phyloP scores from a whole-genome alignment of 257 asterid species.

The Nicotiana attenuata region DNA sequence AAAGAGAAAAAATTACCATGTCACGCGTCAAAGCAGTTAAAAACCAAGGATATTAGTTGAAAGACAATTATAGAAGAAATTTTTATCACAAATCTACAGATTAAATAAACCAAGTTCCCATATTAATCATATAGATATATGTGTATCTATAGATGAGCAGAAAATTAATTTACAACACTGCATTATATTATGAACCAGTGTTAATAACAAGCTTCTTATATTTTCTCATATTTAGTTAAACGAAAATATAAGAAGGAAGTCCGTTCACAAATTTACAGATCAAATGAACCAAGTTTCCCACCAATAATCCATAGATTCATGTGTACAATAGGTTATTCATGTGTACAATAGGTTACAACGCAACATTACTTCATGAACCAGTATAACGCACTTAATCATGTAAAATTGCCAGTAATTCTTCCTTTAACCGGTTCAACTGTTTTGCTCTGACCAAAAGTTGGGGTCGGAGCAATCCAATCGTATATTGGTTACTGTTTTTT shows the following conservation, averaged over 20 bases:
- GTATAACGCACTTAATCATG: background rate
- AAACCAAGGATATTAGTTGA: constrained; percentile 3
- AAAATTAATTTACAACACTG: background rate
- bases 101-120: background rate
- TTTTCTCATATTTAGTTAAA: no score
- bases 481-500: background rate
- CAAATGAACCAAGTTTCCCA: no score
- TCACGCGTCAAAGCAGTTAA: constrained; percentile 8
- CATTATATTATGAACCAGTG: background rate
- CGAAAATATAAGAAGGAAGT: no score
- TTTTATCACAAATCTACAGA: background rate
- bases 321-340: background rate
- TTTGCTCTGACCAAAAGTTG: background rate
- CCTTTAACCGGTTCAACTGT: background rate
- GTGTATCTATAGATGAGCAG: background rate
- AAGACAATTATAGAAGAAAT: background rate
- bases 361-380: background rate
- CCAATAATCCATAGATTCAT: background rate
- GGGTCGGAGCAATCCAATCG: background rate
- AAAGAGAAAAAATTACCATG: constrained; percentile 16
- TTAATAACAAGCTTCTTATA: no score
- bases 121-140: background rate
- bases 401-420: background rate
- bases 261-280: no score
- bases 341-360: background rate